Conservation (phyloP, 441 rosid species). For the Capsella rubella region DNA sequence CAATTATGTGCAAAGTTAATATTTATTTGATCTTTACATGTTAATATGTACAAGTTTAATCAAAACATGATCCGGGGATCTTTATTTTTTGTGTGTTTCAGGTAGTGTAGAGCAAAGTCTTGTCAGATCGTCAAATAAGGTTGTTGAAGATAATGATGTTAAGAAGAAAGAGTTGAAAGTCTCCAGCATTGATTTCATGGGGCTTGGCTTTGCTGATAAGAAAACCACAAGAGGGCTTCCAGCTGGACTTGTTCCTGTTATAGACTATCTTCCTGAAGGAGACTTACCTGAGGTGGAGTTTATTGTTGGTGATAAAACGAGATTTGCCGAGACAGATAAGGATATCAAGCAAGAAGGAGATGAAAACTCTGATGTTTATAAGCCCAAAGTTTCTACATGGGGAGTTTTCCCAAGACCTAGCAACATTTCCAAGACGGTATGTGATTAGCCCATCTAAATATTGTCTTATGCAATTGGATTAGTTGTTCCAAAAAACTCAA, state of each 20-base stretch:
- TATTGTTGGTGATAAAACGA: constrained; percentile 78
- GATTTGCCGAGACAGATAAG: constrained; percentile 48
- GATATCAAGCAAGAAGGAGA: constrained; percentile 50
- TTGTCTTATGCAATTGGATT: neutral
- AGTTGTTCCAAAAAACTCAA: neutral
- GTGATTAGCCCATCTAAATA: constrained; percentile 8
- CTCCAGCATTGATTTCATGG: constrained; percentile 76
- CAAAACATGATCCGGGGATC: constrained; percentile 28
- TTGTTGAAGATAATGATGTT: constrained; percentile 38
- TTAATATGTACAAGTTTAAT: neutral
- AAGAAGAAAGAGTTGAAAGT: constrained; percentile 56
- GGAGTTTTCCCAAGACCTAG: constrained; percentile 91
- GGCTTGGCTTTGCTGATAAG: constrained; percentile 82
- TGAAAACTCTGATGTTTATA: constrained; percentile 59
- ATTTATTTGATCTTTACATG: neutral
- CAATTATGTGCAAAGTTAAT: neutral
- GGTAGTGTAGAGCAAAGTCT: constrained; percentile 47
- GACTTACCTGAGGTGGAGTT: constrained; percentile 82
- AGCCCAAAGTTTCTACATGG: constrained; percentile 92
- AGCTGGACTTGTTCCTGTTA: constrained; percentile 68
- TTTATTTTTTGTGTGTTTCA: constrained; percentile 41
- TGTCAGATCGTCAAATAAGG: constrained; percentile 38
- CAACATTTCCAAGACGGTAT: constrained; percentile 85
- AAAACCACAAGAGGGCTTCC: constrained; percentile 74
- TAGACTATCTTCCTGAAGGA: constrained; percentile 64